phyloP scores from a whole-genome alignment of 169 alveolate genomes.

The Plasmodium gaboni region DNA sequence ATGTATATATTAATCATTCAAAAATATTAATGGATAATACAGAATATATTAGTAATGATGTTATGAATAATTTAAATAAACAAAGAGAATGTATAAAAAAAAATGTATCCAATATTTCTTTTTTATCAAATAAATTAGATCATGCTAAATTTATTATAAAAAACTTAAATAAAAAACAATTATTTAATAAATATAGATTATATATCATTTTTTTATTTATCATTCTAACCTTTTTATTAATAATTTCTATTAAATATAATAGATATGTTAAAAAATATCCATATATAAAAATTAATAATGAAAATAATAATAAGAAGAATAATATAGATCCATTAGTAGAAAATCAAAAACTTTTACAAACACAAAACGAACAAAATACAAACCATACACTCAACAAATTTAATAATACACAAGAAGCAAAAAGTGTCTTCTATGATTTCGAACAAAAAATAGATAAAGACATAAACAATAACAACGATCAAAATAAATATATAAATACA shows the following conservation, averaged over 20 bases:
- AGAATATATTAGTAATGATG: slow-evolving; percentile 64
- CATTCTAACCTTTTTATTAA: slow-evolving; percentile 36
- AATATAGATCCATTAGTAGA: not conserved
- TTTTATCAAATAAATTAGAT: slow-evolving; percentile 31
- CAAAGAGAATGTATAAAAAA: slow-evolving; percentile 53
- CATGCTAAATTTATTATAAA: slow-evolving; percentile 42
- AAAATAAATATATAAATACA: not conserved
- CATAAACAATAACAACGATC: not conserved
- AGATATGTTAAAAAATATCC: slow-evolving; percentile 9
- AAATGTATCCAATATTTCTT: slow-evolving; percentile 36
- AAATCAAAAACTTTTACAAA: not conserved
- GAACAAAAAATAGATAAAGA: slow-evolving; percentile 21
- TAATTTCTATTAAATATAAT: slow-evolving; percentile 35
- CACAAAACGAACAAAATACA: not conserved
- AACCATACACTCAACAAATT: not conserved
- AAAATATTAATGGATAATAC: slow-evolving; percentile 46
- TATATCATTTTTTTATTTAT: slow-evolving; percentile 45
- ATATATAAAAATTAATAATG: not conserved
- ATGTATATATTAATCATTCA: slow-evolving; percentile 62
- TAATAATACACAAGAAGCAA: not conserved
- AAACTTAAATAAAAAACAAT: slow-evolving; percentile 33
- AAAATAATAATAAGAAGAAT: not conserved
- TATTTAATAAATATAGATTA: slow-evolving; percentile 62
- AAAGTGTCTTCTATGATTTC: slow-evolving; percentile 31
- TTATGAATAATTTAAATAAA: slow-evolving; percentile 36